A percentile compares a stretch with the other conserved stretches of the same genome.
phyloP scores from a whole-genome alignment of 2,329 filamentous ascomycete genomes.

The Fusarium irregulare region DNA sequence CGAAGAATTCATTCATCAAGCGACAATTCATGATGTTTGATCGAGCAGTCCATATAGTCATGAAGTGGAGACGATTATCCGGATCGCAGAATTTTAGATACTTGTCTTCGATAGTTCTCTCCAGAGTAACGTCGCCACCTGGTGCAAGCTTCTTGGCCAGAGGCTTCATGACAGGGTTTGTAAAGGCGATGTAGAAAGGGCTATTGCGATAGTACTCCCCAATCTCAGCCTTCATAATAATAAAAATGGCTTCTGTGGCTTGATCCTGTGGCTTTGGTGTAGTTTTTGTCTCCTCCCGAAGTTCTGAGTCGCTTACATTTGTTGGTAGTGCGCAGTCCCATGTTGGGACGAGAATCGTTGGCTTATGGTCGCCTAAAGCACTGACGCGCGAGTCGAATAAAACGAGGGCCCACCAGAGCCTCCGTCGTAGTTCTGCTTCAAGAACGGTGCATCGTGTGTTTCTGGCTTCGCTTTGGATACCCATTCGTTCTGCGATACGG shows the following conservation, averaged over 20 bases:
- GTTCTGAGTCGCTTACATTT: constrained; percentile 60
- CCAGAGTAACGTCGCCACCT: constrained; percentile 47
- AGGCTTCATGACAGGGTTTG: constrained; percentile 47
- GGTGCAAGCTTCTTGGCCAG: constrained; percentile 42
- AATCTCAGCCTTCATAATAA: constrained; percentile 54
- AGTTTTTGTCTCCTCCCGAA: constrained; percentile 55
- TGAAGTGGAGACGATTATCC: constrained; percentile 54
- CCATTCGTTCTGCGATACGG: constrained; percentile 68
- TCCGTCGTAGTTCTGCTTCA: constrained; percentile 69
- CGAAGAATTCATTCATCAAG: constrained; percentile 62
- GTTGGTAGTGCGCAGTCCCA: constrained; percentile 58
- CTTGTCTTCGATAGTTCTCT: constrained; percentile 57
- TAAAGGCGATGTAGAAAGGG: constrained; percentile 51
- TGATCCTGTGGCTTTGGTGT: constrained; percentile 43
- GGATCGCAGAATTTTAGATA: constrained; percentile 58
- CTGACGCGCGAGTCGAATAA: constrained; percentile 67
- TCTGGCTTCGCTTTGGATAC: constrained; percentile 62
- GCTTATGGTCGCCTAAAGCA: constrained; percentile 59
- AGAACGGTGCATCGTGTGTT: constrained; percentile 48
- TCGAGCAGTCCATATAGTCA: constrained; percentile 55
- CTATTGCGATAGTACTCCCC: constrained; percentile 53
- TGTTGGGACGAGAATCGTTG: constrained; percentile 46
- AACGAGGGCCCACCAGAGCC: constrained; percentile 71
- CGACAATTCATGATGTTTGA: constrained; percentile 59
- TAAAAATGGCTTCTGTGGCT: constrained; percentile 58